Evolutionary conservation across 2,329 filamentous ascomycete genomes (phyloP), one percentile per base, ranked within the genome.

Genomic region (Alternaria sp.): DNA sequence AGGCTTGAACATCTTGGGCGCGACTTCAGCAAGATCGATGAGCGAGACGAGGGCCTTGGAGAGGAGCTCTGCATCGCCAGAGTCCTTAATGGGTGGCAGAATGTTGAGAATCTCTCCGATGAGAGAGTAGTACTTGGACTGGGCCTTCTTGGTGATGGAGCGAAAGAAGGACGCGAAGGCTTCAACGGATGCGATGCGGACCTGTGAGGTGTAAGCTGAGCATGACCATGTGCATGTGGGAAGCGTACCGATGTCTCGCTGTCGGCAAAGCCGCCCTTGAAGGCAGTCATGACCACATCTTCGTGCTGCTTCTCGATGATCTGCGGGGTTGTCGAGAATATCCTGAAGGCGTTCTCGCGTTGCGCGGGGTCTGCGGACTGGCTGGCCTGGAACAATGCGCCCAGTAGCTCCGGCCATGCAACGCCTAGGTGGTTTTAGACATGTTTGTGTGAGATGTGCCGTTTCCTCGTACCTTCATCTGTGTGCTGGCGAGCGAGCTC

Each of bases 221-320:
- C 18, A 20, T 18, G 40, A 14, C 27, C 52, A 36, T 34, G 27
- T 20, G 20, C 7, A 22, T 32, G 46, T 7, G 34, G 10, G 14
- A 20, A 22, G 59, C 69, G 72, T 86, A 94, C 92, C 66, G 89
- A 84, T 61, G 94, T 90, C 54, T 93, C 90, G 54, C 91, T 89
- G 80, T 99, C 95, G 74, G 92, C 92, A 81, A 99, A 97, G 2
- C 94, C 95, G 72, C 92, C 92, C 61, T 91, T 89, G 78, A 99
- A 99, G 14, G 95, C 94, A 65, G 88, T 87, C 43, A 94, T 84
- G 34, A 99, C 93, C n/a, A 91, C 89, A 65, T 93, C 91, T 78
- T 97, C 93, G 73, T 98, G 94, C 77, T 97, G 92, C 80, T 91
- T 94, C 81, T 97, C 93, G 72, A 99, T 98, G 72, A 99, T 94